These are phyloP conservation scores for Cryptomeria japonica DNA, from an alignment of 75 land plant species.

Conservation along the genomic window DNA sequence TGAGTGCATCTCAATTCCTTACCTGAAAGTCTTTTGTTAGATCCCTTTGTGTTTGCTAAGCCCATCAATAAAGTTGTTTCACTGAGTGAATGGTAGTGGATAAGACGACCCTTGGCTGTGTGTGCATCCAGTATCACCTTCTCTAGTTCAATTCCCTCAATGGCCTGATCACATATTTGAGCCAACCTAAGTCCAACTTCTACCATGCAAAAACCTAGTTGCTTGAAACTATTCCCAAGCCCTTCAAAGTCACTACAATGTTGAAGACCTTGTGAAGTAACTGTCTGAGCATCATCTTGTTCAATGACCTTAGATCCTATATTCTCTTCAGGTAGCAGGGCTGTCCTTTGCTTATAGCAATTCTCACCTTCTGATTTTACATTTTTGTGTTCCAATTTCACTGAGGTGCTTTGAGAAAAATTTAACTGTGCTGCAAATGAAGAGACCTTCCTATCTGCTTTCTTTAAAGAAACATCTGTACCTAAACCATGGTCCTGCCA, in stretches of 20 bases:
- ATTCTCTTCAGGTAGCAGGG: background rate
- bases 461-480: constrained; percentile 86
- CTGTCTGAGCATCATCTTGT: constrained; percentile 5
- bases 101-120: constrained; percentile 92
- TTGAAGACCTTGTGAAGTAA: background rate
- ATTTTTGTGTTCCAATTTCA: background rate
- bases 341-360: background rate
- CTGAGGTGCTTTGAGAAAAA: constrained; percentile 24
- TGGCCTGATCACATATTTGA: constrained; percentile 67
- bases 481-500: constrained; percentile 83
- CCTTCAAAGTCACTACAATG: constrained; percentile 31
- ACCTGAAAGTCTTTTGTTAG: constrained; percentile 8
- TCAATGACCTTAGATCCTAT: background rate
- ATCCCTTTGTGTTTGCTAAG: constrained; percentile 12
- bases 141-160: constrained; percentile 63
- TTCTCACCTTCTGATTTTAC: constrained; percentile 4
- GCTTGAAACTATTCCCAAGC: constrained; percentile 49
- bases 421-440: constrained; percentile 80
- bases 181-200: constrained; percentile 79
- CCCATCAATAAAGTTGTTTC: constrained; percentile 36
- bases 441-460: constrained; percentile 70
- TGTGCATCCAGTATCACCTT: constrained; percentile 63
- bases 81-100: constrained; percentile 83
- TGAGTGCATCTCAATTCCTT: background rate
- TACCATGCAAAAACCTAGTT: constrained; percentile 77